Evolutionary conservation across 2,329 filamentous ascomycete genomes (phyloP).

Genomic region (Colletotrichum orbiculare): DNA sequence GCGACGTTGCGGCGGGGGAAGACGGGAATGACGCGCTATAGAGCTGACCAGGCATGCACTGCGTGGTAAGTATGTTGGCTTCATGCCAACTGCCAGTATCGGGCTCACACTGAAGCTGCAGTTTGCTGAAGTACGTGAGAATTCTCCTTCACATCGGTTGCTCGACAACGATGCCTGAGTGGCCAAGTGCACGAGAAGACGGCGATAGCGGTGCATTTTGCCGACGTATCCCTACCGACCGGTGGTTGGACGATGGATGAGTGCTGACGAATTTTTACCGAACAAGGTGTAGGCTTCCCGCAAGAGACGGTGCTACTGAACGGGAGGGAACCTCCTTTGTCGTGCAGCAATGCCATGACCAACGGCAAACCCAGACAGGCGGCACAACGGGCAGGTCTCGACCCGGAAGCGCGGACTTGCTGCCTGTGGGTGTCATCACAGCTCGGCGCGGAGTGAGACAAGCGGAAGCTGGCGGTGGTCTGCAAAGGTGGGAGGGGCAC

Average conservation of each 20-base stretch:
- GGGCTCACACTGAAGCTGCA: no score
- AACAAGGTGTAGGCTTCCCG: no score
- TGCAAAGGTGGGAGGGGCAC: neutral
- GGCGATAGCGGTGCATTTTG: no score
- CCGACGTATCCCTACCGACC: no score
- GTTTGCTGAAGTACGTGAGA: neutral
- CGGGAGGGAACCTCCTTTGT: conserved; percentile 4
- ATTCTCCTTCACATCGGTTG: no score
- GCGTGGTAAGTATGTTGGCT: neutral
- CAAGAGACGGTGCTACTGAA: neutral
- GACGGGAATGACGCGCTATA: conserved; percentile 4
- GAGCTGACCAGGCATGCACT: neutral
- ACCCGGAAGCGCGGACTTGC: conserved; percentile 12
- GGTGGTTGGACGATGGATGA: no score
- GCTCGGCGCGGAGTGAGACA: conserved; percentile 24
- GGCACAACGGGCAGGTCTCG: conserved; percentile 5
- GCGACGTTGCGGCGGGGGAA: conserved; percentile 10
- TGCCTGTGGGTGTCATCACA: conserved; percentile 18
- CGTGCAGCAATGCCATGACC: conserved; percentile 15
- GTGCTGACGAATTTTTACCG: no score
- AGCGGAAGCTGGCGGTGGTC: neutral
- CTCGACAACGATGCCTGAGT: no score
- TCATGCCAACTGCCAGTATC: neutral
- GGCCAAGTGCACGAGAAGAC: no score
- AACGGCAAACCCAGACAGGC: conserved; percentile 2